Percentiles rank a stretch among this genome's conserved stretches.
phyloP scores from a whole-genome alignment of 495 filamentous ascomycete species.

The Penicillium paradoxum region DNA sequence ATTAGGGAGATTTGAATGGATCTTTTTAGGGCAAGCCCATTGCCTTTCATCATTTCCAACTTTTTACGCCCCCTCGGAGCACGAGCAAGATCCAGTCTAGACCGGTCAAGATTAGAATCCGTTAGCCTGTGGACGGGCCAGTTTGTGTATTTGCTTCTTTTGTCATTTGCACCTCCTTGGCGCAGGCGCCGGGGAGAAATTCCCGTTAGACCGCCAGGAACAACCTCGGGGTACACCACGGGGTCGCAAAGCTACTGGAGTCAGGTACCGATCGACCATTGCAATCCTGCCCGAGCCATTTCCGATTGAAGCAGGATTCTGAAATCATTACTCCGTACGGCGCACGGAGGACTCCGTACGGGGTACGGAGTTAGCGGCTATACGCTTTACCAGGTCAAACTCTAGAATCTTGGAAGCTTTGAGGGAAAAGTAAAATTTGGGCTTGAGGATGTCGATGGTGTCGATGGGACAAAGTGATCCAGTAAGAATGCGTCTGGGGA shows the following conservation, averaged over 20 bases:
- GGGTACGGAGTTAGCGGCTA: not conserved
- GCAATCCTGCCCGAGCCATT: not conserved
- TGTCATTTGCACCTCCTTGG: not conserved
- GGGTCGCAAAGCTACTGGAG: slow-evolving; percentile 7
- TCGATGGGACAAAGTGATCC: too few species aligned
- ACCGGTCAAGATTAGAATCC: slow-evolving; percentile 24
- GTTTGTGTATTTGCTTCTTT: slow-evolving; percentile 18
- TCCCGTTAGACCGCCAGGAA: slow-evolving; percentile 13
- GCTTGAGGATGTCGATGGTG: too few species aligned
- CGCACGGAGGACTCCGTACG: not conserved
- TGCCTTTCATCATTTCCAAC: not conserved
- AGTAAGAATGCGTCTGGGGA: slow-evolving; percentile 10
- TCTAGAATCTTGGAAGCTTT: not conserved
- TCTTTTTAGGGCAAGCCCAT: slow-evolving; percentile 4
- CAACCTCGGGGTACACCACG: slow-evolving; percentile 14
- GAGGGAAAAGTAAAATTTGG: not conserved
- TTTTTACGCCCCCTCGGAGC: slow-evolving; percentile 18
- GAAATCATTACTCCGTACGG: too few species aligned
- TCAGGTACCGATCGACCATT: slow-evolving; percentile 15
- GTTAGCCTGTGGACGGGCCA: too few species aligned
- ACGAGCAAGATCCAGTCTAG: slow-evolving; percentile 25
- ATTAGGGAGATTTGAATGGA: not conserved
- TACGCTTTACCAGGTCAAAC: too few species aligned
- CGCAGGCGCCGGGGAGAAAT: slow-evolving; percentile 1
- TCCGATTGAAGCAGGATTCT: not conserved